Evolutionary conservation across 2,329 filamentous ascomycete genomes (phyloP), one percentile per base, ranked within the genome.

Genomic region (Amauroascus niger): DNA sequence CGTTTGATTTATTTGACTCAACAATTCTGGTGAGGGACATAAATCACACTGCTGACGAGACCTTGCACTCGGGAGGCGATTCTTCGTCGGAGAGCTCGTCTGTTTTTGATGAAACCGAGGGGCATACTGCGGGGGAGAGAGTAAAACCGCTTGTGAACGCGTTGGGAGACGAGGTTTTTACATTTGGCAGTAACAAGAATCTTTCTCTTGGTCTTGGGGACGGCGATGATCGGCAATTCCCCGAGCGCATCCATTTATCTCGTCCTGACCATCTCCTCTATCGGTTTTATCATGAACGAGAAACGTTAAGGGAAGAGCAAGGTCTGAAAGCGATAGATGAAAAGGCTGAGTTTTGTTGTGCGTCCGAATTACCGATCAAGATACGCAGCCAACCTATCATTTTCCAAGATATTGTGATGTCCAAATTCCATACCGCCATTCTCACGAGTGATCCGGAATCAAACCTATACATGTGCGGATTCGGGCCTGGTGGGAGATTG

Each of bases 111-210:
- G 63, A 70, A 41, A 64, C 79, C 8, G 73, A 73, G 41, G 60
- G 66, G 33, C 61, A 67, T 55, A 40, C 52, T 14, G 18, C 50
- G 8, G 57, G 53, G 41, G 51, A 57, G 40, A 62, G 41, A 59
- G 53, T 71, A 33, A 65, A 65, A 44, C 65, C 67, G 11, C 61
- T 63, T 32, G 63, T 67, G 24, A 67, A 66, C 60, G 60, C 84
- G 24, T 67, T 74, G 20, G 91, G 88, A 7, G 88, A 95, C 63
- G 93, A 98, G 65, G 74, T 96, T 0, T 97, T 88, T 63, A 85
- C 88, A 0, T 96, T 97, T 69, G 93, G 93, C 48, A 97, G 90
- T 70, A 98, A 96, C 71, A 94, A 93, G 65, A 98, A 98, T 61
- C 72, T 95, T 8, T 93, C 87, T 0, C 79, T 98, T 20, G 93